Evolutionary conservation across 176 grass and related monocot species (phyloP).

Genomic region (Poa pratensis): DNA sequence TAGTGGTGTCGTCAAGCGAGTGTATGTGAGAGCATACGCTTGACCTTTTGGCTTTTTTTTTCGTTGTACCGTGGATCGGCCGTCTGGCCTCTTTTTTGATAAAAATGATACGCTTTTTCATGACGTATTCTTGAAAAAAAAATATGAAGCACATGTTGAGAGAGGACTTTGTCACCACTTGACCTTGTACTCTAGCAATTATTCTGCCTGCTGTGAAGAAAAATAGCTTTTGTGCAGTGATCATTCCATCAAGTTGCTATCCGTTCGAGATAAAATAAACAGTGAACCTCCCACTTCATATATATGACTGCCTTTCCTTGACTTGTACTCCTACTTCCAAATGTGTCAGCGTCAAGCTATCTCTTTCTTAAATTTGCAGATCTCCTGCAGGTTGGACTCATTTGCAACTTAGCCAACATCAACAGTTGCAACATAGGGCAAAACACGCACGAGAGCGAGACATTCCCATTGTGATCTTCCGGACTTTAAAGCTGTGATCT

Average conservation of each 20-base stretch:
- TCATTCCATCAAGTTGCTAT: slow-evolving; percentile 11
- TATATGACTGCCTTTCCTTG: not conserved
- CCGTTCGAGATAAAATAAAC: not conserved
- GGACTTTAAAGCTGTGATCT: not conserved
- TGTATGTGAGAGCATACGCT: no score
- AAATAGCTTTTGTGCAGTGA: not conserved
- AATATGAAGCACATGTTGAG: not conserved
- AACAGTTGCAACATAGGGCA: not conserved
- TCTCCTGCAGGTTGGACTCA: not conserved
- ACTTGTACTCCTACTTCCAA: not conserved
- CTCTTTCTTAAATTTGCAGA: not conserved
- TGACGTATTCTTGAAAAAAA: no score
- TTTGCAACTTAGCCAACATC: not conserved
- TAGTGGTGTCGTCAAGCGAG: no score
- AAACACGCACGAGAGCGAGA: no score
- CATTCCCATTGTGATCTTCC: not conserved
- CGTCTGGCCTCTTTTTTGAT: no score
- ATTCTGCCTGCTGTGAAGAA: not conserved
- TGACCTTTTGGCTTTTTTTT: no score
- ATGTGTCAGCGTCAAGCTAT: not conserved
- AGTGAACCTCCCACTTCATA: not conserved
- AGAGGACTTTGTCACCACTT: not conserved
- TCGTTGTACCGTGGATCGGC: no score
- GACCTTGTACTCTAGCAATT: not conserved
- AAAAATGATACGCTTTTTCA: no score